Conservation (phyloP, 495 filamentous ascomycete genomes). For the Hypoxylon intermedium region DNA sequence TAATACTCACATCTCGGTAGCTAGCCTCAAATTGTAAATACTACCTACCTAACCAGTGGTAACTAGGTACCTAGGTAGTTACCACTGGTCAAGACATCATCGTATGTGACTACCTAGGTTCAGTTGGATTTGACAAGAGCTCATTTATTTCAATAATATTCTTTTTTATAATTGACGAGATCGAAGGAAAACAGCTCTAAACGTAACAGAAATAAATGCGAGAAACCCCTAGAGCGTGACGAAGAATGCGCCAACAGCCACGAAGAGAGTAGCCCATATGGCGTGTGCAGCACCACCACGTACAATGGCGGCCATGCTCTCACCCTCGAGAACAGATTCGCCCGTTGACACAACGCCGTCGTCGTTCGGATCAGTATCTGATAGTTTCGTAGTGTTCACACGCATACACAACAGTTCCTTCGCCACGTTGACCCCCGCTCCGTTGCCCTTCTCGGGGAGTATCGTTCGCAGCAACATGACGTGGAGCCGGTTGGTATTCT, state of each 20-base stretch:
- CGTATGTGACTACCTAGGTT: too few relatives aligned
- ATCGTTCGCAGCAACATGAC: background rate
- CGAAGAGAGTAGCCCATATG: background rate
- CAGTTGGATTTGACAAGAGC: too few relatives aligned
- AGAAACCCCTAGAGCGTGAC: background rate
- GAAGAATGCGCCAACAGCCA: background rate
- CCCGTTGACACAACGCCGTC: too few relatives aligned
- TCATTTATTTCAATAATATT: too few relatives aligned
- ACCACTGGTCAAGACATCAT: too few relatives aligned
- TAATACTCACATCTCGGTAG: too few relatives aligned
- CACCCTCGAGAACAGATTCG: background rate
- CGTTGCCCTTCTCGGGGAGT: background rate
- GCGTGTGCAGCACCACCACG: background rate
- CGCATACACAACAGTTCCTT: background rate
- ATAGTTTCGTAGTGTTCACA: background rate
- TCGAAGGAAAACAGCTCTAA: too few relatives aligned
- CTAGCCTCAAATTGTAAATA: too few relatives aligned
- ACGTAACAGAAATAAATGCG: too few relatives aligned
- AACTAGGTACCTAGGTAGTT: too few relatives aligned
- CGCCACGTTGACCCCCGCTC: background rate
- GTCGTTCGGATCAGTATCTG: background rate
- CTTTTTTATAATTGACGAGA: too few relatives aligned
- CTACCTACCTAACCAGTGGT: too few relatives aligned
- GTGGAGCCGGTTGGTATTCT: background rate
- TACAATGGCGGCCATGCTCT: background rate